Base-by-base conservation (phyloP, 1,284 basidiomycete species). In the Sporisorium scitamineum region DNA sequence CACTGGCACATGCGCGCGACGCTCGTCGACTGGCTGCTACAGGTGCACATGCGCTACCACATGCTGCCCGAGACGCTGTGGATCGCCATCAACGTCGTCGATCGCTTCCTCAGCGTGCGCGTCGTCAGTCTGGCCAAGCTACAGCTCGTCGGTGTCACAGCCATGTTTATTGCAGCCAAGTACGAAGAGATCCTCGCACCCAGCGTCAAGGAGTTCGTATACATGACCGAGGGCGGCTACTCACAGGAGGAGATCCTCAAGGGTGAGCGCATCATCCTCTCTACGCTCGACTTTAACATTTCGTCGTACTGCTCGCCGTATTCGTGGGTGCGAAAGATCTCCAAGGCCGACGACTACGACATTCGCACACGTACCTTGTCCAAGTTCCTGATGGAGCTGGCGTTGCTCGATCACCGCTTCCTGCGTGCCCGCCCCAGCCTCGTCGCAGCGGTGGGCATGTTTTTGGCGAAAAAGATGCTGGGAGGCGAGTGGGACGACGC, bases 301-400 rank as follows among this genome's bases (percentile, higher is more conserved):
- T 98, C 95, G 63, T 91, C 94, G 64, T 99, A 99, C 88, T 99
- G 97, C 88, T 97, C 96, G 52, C 97, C 97, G 2, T 99, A 99
- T 88, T 95, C 93, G 85, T 99, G 97, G 97, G 95, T 99, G 88
- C 91, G 97, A 76, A 92, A 92, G 82, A 91, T 95, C 68, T 95
- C 93, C 86, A 99, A 98, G 87, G 97, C 96, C 4, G 97, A 99
- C 82, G 92, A 93, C 68, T 98, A 96, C 86, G 95, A 99, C 85
- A 92, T 99, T 80, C 96, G 97, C 86, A 99, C 96, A 7, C 89
- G 97, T 67, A 99, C 97, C 13, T 88, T 99, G 62, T 81, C 80
- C 63, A 99, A 99, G 87, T 99, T 97, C 89, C 87, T 99, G 85
- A 96, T 95, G 84, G 97, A 99, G 87, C 93, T 97, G 52, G 97